A percentile compares a stretch with the other conserved stretches of the same genome.
phyloP scores from a whole-genome alignment of 306 rosid species.

The Vigna nakashimae region DNA sequence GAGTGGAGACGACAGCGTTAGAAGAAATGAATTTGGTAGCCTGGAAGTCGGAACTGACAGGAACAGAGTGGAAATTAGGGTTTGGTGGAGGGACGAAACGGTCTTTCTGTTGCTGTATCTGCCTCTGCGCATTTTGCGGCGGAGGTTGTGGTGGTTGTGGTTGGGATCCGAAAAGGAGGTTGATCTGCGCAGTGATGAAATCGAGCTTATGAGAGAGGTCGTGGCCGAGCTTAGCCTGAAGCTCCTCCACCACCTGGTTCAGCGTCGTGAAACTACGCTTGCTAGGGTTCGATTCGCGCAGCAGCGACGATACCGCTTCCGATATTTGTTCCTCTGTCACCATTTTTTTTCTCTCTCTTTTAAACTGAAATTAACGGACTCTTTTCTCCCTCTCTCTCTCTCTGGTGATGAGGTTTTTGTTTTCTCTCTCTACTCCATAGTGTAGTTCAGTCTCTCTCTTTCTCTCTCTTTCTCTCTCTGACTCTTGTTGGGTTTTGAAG shows the following conservation, averaged over 20 bases:
- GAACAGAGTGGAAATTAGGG: slow-evolving; percentile 63
- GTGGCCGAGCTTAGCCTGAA: slow-evolving; percentile 69
- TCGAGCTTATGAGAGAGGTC: slow-evolving; percentile 77
- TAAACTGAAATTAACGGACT: slow-evolving; percentile 52
- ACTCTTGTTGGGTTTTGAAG: slow-evolving; percentile 1
- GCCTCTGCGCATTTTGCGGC: slow-evolving; percentile 39
- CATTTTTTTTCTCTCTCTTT: slow-evolving; percentile 41
- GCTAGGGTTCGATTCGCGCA: slow-evolving; percentile 58
- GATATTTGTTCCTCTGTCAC: slow-evolving; percentile 77
- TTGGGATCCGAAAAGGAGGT: slow-evolving; percentile 54
- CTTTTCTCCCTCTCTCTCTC: slow-evolving; percentile 34
- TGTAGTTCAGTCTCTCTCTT: slow-evolving; percentile 17
- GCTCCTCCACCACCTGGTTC: slow-evolving; percentile 66
- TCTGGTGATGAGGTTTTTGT: slow-evolving; percentile 23
- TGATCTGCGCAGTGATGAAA: slow-evolving; percentile 71
- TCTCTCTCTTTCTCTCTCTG: slow-evolving; percentile 35
- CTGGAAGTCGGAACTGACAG: slow-evolving; percentile 56
- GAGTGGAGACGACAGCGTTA: slow-evolving; percentile 8
- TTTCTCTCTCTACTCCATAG: slow-evolving; percentile 27
- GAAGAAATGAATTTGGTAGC: slow-evolving; percentile 49
- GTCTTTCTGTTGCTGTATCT: slow-evolving; percentile 46
- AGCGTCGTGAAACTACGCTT: slow-evolving; percentile 52
- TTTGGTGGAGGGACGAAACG: slow-evolving; percentile 64
- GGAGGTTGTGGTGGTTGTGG: slow-evolving; percentile 19
- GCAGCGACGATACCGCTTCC: slow-evolving; percentile 60